These are phyloP conservation scores for Apiospora rasikravindrae DNA, from an alignment of 2,329 filamentous ascomycete genomes.

Conservation along the genomic window DNA sequence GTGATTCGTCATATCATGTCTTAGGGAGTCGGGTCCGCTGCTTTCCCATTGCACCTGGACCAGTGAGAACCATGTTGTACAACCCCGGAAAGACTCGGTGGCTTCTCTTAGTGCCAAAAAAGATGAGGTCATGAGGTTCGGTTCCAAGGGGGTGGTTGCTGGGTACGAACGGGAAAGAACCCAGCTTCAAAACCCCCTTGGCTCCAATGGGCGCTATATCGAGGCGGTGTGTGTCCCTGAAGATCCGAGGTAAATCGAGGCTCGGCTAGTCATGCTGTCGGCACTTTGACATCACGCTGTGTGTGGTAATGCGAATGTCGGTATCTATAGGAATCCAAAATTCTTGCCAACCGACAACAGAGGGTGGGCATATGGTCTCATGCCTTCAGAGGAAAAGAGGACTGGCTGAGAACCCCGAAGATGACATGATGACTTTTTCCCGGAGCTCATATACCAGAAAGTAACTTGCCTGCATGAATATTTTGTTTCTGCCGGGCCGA, in stretches of 20 bases:
- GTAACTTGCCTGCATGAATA: too few relatives aligned
- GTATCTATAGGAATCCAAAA: background rate
- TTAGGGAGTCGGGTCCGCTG: background rate
- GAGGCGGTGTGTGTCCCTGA: background rate
- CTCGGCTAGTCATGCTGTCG: background rate
- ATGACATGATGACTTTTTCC: too few relatives aligned
- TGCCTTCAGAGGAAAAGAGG: background rate
- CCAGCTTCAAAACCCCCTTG: background rate
- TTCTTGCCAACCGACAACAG: background rate
- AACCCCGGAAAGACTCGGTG: background rate
- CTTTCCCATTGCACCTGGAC: background rate
- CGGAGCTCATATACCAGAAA: too few relatives aligned
- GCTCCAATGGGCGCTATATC: background rate
- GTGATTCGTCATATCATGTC: background rate
- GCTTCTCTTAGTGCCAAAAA: background rate
- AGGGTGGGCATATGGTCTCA: background rate
- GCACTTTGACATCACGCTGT: background rate
- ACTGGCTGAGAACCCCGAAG: too few relatives aligned
- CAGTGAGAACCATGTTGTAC: background rate
- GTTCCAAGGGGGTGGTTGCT: constrained; percentile 8
- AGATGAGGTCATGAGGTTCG: background rate
- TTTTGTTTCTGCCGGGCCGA: too few relatives aligned
- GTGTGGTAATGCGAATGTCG: too few relatives aligned
- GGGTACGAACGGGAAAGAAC: background rate
- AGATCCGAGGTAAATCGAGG: background rate